A percentile compares a stretch with the other conserved stretches of the same genome.
Conservation (phyloP, 2,329 filamentous ascomycete species). For the Fusarium nanum region DNA sequence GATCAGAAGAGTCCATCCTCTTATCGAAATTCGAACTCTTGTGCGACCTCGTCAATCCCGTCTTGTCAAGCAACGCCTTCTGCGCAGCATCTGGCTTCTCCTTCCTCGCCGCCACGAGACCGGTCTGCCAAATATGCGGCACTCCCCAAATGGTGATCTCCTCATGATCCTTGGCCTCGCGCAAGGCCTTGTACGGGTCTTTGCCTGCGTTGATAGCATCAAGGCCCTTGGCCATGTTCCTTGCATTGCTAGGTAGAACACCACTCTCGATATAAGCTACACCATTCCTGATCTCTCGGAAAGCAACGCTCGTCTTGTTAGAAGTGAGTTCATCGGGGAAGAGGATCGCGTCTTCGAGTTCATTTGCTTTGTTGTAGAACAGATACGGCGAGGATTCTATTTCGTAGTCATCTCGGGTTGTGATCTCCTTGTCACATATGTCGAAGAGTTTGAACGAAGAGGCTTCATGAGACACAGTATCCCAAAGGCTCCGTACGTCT, state of each 20-base stretch:
- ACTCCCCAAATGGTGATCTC: conserved; percentile 37
- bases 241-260: conserved; percentile 18
- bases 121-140: conserved; percentile 42
- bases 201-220: conserved; percentile 18
- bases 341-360: conserved; percentile 41
- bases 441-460: conserved; percentile 32
- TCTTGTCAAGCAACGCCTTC: conserved; percentile 22
- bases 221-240: conserved; percentile 20
- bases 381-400: conserved; percentile 25
- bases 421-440: conserved; percentile 12
- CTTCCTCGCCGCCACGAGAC: conserved; percentile 18
- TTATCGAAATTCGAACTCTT: conserved; percentile 12
- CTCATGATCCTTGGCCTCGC: conserved; percentile 7
- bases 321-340: conserved; percentile 43
- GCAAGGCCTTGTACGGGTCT: conserved; percentile 20
- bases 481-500: conserved; percentile 43
- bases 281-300: conserved; percentile 42
- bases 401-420: conserved; percentile 2
- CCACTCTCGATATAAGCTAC: conserved; percentile 36
- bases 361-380: conserved; percentile 46
- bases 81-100: neutral
- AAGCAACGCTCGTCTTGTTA: conserved; percentile 29
- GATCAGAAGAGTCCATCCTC: conserved; percentile 19
- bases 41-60: neutral
- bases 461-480: conserved; percentile 33